Evolutionary conservation across 2,329 filamentous ascomycete genomes (phyloP).

Genomic region (Pestalotiopsis sp.): DNA sequence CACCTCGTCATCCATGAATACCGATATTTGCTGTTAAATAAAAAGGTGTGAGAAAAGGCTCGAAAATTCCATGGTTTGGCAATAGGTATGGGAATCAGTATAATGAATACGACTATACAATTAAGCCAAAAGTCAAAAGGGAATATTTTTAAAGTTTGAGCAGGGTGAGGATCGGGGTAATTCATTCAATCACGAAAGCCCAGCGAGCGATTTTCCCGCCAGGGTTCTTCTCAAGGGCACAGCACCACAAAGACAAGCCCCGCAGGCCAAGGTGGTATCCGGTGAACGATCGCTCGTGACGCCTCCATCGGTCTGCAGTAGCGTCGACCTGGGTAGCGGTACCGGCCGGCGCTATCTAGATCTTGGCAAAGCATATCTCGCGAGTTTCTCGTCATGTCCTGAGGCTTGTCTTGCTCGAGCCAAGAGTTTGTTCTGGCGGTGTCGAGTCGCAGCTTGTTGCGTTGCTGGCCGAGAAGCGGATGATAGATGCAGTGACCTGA

Average conservation of each 20-base stretch:
- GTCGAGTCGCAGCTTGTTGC: neutral
- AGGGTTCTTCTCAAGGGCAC: neutral
- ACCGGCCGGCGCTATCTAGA: neutral
- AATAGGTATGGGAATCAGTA: neutral
- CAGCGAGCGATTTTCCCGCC: neutral
- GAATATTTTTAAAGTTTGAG: neutral
- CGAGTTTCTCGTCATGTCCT: neutral
- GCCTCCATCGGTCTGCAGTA: neutral
- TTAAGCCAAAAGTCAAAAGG: neutral
- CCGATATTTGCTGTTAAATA: neutral
- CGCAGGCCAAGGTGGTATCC: neutral
- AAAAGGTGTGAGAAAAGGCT: neutral
- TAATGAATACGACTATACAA: neutral
- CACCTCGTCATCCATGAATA: constrained; percentile 4
- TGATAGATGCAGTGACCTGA: neutral
- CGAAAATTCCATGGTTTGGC: neutral
- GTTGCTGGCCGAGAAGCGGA: neutral
- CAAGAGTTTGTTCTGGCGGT: neutral
- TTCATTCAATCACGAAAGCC: neutral
- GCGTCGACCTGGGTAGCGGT: neutral
- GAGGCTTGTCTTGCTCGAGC: neutral
- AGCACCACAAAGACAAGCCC: neutral
- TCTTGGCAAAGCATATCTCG: neutral
- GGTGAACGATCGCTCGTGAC: neutral
- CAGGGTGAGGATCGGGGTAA: neutral